Conservation (phyloP, 176 grass and related monocot genomes). For the Microstegium vimineum region DNA sequence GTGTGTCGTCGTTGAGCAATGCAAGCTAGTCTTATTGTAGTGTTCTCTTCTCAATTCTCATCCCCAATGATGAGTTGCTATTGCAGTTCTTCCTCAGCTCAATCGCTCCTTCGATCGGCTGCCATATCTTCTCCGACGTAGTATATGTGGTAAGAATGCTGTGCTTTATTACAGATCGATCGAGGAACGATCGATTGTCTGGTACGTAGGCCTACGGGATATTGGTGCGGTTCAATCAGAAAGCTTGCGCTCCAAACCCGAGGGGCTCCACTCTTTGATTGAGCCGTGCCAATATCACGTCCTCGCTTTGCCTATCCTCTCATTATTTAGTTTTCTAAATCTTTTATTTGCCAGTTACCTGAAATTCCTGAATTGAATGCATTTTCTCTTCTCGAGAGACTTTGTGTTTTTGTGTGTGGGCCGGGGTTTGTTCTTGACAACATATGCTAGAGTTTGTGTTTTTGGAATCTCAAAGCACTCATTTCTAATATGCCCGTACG, state of each 20-base stretch:
- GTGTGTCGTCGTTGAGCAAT: background rate
- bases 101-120: background rate
- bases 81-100: background rate
- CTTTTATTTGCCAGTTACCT: background rate
- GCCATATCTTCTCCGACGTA: background rate
- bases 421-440: too few species aligned
- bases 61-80: background rate
- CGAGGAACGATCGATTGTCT: background rate
- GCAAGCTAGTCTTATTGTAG: background rate
- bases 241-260: slow-evolving; percentile 33
- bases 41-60: background rate
- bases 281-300: slow-evolving; percentile 99
- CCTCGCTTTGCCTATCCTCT: background rate
- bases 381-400: too few species aligned
- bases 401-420: too few species aligned
- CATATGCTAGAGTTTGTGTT: too few species aligned
- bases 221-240: slow-evolving; percentile 91
- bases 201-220: slow-evolving; percentile 28
- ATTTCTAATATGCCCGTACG: too few species aligned
- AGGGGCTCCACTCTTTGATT: slow-evolving; percentile 64
- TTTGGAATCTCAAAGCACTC: too few species aligned
- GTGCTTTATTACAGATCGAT: background rate
- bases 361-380: background rate
- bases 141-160: background rate
- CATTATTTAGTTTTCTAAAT: background rate